Evolutionary conservation across 1,139 yeast species (phyloP).

Genomic region (Yamadazyma trypodendri): DNA sequence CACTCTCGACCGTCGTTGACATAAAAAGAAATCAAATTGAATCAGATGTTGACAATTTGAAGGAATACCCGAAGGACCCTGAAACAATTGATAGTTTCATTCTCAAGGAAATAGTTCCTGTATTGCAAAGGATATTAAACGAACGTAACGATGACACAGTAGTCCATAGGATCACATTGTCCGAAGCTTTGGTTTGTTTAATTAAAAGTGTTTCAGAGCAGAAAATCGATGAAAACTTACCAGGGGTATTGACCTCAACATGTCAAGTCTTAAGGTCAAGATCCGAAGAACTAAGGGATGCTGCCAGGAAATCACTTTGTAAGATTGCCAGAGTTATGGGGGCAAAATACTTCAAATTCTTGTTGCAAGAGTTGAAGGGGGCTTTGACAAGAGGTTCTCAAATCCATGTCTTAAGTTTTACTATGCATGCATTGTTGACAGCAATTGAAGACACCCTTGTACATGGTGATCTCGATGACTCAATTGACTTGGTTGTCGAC

Average conservation of each 20-base stretch:
- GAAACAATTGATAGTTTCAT: constrained; percentile 51
- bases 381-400: constrained; percentile 91
- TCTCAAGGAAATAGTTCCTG: constrained; percentile 58
- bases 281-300: constrained; percentile 86
- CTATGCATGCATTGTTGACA: constrained; percentile 71
- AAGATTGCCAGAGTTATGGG: constrained; percentile 68
- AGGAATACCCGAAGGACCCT: constrained; percentile 31
- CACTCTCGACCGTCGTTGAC: constrained; percentile 37
- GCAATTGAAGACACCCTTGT: constrained; percentile 45
- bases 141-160: constrained; percentile 77
- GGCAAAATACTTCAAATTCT: constrained; percentile 67
- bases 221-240: constrained; percentile 57
- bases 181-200: constrained; percentile 78
- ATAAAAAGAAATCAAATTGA: constrained; percentile 12
- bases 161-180: constrained; percentile 70
- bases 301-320: constrained; percentile 75
- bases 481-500: constrained; percentile 59
- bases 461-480: constrained; percentile 77
- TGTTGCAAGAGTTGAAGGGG: constrained; percentile 71
- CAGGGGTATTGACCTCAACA: constrained; percentile 78
- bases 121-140: constrained; percentile 57
- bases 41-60: constrained; percentile 26
- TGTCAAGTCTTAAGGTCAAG: constrained; percentile 88
- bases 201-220: constrained; percentile 62
- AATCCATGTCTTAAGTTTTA: constrained; percentile 86